Conservation (phyloP, 495 filamentous ascomycete genomes). For the Aspergillus steynii region DNA sequence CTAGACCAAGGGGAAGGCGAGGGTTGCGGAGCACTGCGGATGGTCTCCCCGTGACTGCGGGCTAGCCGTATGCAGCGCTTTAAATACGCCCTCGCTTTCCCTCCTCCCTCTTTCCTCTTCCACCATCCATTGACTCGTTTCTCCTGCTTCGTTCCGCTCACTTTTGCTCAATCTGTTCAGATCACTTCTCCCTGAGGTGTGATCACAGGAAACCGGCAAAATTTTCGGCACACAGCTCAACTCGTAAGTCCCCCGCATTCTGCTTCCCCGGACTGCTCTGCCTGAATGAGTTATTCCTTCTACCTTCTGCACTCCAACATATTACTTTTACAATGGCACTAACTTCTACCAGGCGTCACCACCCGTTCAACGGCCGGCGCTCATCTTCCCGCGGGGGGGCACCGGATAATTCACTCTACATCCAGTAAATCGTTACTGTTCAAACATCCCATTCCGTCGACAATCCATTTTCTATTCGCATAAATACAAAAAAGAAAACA, state of each 20-base stretch:
- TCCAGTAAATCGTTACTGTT: conserved; percentile 51
- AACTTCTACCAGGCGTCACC: conserved; percentile 66
- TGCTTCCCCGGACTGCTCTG: not conserved
- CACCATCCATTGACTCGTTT: conserved; percentile 11
- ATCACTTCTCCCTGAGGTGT: conserved; percentile 45
- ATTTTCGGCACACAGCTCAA: conserved; percentile 54
- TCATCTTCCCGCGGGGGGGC: conserved; percentile 83
- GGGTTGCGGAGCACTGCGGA: conserved; percentile 1
- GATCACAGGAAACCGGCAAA: conserved; percentile 48
- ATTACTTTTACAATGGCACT: too few relatives aligned
- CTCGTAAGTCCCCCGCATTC: conserved; percentile 37
- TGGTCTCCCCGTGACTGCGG: conserved; percentile 10
- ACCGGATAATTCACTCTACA: conserved; percentile 71
- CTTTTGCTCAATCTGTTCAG: conserved; percentile 19
- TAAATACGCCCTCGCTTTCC: conserved; percentile 14
- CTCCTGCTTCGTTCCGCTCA: not conserved
- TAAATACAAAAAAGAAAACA: conserved; percentile 26
- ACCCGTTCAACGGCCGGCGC: conserved; percentile 97
- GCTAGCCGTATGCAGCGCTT: conserved; percentile 10
- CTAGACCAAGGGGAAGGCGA: not conserved
- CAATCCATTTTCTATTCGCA: conserved; percentile 20
- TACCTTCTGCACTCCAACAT: too few relatives aligned
- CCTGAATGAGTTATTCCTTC: too few relatives aligned
- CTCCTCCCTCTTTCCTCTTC: conserved; percentile 11
- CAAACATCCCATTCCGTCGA: conserved; percentile 18